A percentile compares a stretch with the other conserved stretches of the same genome.
phyloP scores from a whole-genome alignment of 257 asterid species.

The Phtheirospermum japonicum region DNA sequence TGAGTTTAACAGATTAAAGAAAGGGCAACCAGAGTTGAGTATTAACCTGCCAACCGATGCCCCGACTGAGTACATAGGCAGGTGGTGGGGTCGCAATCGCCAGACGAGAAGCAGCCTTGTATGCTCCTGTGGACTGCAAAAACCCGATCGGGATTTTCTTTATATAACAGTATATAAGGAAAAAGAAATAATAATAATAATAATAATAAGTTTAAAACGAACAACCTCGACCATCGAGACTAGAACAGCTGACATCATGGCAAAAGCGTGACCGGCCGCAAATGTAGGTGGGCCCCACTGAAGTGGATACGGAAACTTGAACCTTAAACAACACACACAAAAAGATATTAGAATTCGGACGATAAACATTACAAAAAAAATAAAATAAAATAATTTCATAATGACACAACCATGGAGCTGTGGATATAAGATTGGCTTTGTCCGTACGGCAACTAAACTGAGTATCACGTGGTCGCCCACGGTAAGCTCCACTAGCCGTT shows the following conservation, averaged over 20 bases:
- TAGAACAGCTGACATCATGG: constrained; percentile 99
- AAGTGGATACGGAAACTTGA: constrained; percentile 90
- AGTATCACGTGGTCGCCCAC: constrained; percentile 48
- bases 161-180: too few relatives aligned
- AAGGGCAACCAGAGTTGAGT: neutral
- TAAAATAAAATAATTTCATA: neutral
- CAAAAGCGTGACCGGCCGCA: constrained; percentile 82
- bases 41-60: constrained; percentile 97
- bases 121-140: constrained; percentile 98
- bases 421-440: constrained; percentile 75
- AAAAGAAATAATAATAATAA: too few relatives aligned
- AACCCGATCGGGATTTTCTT: too few relatives aligned
- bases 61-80: constrained; percentile 95
- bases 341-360: constrained; percentile 15
- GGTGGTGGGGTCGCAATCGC: constrained; percentile 99
- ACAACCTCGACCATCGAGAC: constrained; percentile 97
- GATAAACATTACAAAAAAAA: too few relatives aligned
- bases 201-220: too few relatives aligned
- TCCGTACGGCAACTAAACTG: constrained; percentile 86
- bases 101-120: constrained; percentile 95
- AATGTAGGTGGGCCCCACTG: constrained; percentile 99
- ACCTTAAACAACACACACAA: constrained; percentile 45
- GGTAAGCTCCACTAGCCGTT: constrained; percentile 93
- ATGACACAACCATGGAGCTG: constrained; percentile 83
- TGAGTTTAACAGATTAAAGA: too few relatives aligned